These are phyloP conservation scores for Pyrus bretschneideri DNA, from an alignment of 306 rosid species.

Conservation along the genomic window DNA sequence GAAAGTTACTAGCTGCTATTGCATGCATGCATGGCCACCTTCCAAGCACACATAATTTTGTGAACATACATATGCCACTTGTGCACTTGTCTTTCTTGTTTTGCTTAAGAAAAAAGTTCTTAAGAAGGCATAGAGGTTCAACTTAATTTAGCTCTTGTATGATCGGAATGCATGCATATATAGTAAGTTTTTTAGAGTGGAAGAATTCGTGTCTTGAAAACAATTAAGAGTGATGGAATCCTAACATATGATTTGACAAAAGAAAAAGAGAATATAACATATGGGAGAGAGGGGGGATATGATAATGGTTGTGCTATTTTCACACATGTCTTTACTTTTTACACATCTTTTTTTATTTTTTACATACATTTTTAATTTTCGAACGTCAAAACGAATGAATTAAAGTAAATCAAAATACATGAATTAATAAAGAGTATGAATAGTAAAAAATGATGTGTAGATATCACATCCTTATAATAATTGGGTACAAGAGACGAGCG, in stretches of 20 bases:
- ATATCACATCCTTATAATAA: not conserved
- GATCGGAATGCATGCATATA: not conserved
- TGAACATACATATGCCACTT: not conserved
- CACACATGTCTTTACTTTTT: too few species aligned
- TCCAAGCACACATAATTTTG: not conserved
- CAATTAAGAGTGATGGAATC: not conserved
- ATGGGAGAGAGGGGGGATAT: too few species aligned
- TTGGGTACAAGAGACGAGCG: not conserved
- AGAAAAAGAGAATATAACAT: too few species aligned
- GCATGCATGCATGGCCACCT: not conserved
- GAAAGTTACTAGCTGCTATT: not conserved
- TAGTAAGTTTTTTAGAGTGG: not conserved
- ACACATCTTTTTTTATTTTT: fast-evolving
- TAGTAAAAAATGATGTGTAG: too few species aligned
- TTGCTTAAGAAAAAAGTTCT: not conserved
- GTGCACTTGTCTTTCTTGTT: not conserved
- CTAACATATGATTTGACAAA: too few species aligned
- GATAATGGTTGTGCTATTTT: too few species aligned
- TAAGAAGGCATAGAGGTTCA: not conserved
- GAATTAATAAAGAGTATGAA: too few species aligned
- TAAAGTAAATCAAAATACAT: too few species aligned
- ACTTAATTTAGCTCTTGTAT: not conserved
- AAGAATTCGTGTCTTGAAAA: not conserved
- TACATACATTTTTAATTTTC: fast-evolving
- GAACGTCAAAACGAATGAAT: fast-evolving